A percentile compares a stretch with the other conserved stretches of the same genome.
Evolutionary conservation across 345 rosid species (phyloP).

Genomic region (Capsella bursapastoris): DNA sequence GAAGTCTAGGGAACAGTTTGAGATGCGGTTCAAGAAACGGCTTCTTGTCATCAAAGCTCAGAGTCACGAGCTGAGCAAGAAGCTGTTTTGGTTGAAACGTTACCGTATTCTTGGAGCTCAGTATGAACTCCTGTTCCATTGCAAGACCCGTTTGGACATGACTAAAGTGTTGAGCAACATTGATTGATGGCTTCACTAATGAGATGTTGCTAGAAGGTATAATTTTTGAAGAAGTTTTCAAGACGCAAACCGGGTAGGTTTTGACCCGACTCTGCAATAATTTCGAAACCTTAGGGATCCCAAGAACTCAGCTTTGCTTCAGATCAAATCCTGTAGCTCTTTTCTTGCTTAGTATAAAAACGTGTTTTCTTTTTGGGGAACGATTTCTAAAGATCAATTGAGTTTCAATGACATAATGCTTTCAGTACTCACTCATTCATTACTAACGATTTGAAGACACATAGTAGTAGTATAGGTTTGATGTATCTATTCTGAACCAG

Average conservation of each 20-base stretch:
- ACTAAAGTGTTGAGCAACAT: conserved; percentile 26
- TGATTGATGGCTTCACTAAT: conserved; percentile 14
- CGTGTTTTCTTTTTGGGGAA: not conserved
- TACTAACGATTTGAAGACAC: not conserved
- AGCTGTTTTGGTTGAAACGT: conserved; percentile 45
- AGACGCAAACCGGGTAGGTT: conserved; percentile 19
- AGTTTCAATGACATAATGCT: conserved; percentile 1
- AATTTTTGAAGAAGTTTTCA: not conserved
- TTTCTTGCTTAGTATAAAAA: conserved; percentile 16
- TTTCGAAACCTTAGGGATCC: not conserved
- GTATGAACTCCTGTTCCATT: conserved; percentile 41
- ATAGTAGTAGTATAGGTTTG: not conserved
- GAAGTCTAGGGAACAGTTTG: conserved; percentile 44
- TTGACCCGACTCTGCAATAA: conserved; percentile 22
- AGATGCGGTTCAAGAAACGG: conserved; percentile 43
- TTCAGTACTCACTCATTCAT: not conserved
- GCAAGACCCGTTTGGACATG: conserved; percentile 47
- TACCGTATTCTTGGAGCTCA: conserved; percentile 43
- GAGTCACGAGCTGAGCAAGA: conserved; percentile 44
- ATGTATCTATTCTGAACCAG: not conserved
- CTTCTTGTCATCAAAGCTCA: conserved; percentile 45
- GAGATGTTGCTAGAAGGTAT: not conserved
- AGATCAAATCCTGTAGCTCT: conserved; percentile 6
- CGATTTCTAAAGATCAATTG: not conserved
- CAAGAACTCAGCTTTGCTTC: not conserved